These are phyloP conservation scores for Debaryomyces castellii DNA, from an alignment of 805 yeast genomes.

Conservation along the genomic window DNA sequence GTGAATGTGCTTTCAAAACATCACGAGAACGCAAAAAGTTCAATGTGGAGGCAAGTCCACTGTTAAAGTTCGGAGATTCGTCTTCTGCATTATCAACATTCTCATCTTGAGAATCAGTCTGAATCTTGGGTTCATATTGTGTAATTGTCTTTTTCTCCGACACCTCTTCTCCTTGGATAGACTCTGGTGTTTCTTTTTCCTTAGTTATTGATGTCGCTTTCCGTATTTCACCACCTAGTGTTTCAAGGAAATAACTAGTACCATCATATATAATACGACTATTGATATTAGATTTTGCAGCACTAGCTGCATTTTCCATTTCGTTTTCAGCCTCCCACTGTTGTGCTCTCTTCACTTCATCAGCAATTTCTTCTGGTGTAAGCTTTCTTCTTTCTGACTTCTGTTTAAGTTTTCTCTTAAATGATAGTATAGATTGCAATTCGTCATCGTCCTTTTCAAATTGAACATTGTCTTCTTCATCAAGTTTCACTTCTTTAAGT, in stretches of 20 bases:
- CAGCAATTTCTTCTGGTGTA: conserved; percentile 37
- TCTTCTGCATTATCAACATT: neutral
- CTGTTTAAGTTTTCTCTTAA: conserved; percentile 23
- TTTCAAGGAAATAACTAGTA: conserved; percentile 39
- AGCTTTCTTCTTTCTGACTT: conserved; percentile 21
- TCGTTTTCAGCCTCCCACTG: conserved; percentile 17
- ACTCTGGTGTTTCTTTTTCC: neutral
- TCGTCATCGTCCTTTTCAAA: conserved; percentile 25
- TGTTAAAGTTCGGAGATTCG: conserved; percentile 13
- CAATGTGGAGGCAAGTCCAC: conserved; percentile 27
- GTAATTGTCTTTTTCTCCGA: too few relatives aligned
- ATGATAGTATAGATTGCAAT: conserved; percentile 19
- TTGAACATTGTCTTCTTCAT: conserved; percentile 21
- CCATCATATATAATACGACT: conserved; percentile 37
- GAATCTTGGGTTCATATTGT: too few relatives aligned
- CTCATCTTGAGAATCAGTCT: too few relatives aligned
- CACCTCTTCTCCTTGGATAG: too few relatives aligned
- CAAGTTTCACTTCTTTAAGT: conserved; percentile 31
- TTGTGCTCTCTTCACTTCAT: conserved; percentile 29
- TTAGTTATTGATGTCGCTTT: neutral
- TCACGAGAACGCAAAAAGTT: conserved; percentile 24
- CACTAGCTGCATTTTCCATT: conserved; percentile 10
- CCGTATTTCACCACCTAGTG: conserved; percentile 9
- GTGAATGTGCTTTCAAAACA: conserved; percentile 10
- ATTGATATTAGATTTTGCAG: conserved; percentile 1